phyloP scores from a whole-genome alignment of 176 grass and related monocot genomes.

The Lolium multiflorum region DNA sequence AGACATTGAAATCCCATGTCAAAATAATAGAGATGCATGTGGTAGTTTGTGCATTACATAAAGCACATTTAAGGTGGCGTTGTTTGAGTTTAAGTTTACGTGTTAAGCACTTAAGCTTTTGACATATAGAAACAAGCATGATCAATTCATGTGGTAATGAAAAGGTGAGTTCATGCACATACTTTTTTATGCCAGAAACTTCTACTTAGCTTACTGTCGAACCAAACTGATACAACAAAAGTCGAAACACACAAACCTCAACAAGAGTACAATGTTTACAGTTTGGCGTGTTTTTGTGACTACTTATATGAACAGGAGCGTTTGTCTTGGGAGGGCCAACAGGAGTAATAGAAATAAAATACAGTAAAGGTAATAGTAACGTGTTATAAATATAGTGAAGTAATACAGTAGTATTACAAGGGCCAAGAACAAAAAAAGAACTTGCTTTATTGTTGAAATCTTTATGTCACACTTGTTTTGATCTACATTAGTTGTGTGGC shows the following conservation, averaged over 20 bases:
- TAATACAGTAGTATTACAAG: too few relatives aligned
- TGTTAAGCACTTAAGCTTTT: constrained; percentile 17
- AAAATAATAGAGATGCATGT: not conserved
- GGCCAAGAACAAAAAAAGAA: too few relatives aligned
- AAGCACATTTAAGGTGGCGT: constrained; percentile 8
- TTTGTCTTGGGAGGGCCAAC: too few relatives aligned
- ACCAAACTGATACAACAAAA: too few relatives aligned
- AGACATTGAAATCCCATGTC: not conserved
- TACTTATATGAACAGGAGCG: too few relatives aligned
- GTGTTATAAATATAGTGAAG: too few relatives aligned
- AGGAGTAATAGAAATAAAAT: too few relatives aligned
- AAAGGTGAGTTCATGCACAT: not conserved
- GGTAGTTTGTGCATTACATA: constrained; percentile 45
- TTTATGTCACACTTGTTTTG: constrained; percentile 29
- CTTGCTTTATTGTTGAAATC: not conserved
- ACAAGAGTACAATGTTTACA: too few relatives aligned
- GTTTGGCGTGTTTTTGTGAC: too few relatives aligned
- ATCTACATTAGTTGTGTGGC: constrained; percentile 36
- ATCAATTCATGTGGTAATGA: not conserved
- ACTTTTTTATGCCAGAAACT: not conserved
- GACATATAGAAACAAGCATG: not conserved
- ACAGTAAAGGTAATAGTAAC: too few relatives aligned
- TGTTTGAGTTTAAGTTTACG: constrained; percentile 18
- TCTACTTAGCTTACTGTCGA: too few relatives aligned
- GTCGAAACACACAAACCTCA: too few relatives aligned